A percentile compares a stretch with the other conserved stretches of the same genome.
These are phyloP conservation scores for Hypocrella siamensis DNA, from an alignment of 2,329 filamentous ascomycete species.

Conservation along the genomic window DNA sequence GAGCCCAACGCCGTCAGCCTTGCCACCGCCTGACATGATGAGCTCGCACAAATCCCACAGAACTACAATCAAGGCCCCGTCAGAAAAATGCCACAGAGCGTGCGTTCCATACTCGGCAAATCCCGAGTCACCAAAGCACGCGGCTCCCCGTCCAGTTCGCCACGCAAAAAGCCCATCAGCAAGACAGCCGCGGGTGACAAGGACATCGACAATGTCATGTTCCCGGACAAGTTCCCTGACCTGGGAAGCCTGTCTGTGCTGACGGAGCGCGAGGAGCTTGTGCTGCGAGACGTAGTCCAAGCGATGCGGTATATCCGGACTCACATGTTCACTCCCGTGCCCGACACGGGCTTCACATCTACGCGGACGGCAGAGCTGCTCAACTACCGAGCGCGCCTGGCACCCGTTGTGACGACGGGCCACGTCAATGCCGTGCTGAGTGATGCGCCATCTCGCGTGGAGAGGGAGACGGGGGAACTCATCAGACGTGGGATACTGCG, in stretches of 20 bases:
- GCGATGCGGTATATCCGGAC: slow-evolving; percentile 45
- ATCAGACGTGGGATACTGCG: slow-evolving; percentile 39
- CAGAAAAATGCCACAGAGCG: slow-evolving; percentile 15
- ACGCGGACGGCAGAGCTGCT: slow-evolving; percentile 47
- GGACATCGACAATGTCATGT: slow-evolving; percentile 12
- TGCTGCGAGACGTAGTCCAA: slow-evolving; percentile 46
- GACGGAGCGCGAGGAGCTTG: slow-evolving; percentile 28
- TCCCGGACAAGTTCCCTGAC: slow-evolving; percentile 40
- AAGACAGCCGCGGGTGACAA: slow-evolving; percentile 9
- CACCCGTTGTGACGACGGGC: slow-evolving; percentile 48
- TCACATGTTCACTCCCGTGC: slow-evolving; percentile 50
- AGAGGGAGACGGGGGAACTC: slow-evolving; percentile 51
- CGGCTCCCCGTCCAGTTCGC: slow-evolving; percentile 4
- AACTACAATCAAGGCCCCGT: too few species aligned
- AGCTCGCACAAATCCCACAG: too few species aligned
- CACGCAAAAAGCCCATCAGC: slow-evolving; percentile 10
- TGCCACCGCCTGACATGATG: too few species aligned
- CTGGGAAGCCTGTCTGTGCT: slow-evolving; percentile 39
- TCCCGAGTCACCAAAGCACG: slow-evolving; percentile 19
- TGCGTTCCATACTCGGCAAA: slow-evolving; percentile 22
- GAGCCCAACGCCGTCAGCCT: too few species aligned
- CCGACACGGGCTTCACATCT: slow-evolving; percentile 47
- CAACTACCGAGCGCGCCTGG: slow-evolving; percentile 40
- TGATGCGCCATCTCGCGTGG: slow-evolving; percentile 43
- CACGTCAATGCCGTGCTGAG: slow-evolving; percentile 50